phyloP scores from a whole-genome alignment of 2,329 filamentous ascomycete species.

The Aureobasidium musti region DNA sequence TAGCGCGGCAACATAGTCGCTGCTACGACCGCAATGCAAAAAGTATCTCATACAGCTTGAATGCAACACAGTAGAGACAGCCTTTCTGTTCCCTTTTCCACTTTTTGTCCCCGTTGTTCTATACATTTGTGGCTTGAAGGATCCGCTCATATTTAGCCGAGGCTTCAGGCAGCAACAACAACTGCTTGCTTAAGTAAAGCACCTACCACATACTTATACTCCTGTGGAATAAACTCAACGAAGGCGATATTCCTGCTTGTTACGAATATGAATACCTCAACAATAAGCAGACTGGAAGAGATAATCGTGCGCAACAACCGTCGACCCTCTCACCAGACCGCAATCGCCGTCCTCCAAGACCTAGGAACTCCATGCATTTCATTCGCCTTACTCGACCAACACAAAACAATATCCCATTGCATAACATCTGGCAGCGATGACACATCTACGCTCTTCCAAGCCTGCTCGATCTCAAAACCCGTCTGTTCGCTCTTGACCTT shows the following conservation, averaged over 20 bases:
- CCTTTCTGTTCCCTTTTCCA: background rate
- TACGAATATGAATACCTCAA: background rate
- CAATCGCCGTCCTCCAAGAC: background rate
- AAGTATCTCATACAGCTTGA: background rate
- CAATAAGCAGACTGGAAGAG: background rate
- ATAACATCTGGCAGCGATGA: slow-evolving; percentile 30
- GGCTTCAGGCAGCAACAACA: background rate
- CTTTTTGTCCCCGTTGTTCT: background rate
- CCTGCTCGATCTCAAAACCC: slow-evolving; percentile 38
- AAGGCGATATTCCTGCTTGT: background rate
- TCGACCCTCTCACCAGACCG: background rate
- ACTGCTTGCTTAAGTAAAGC: background rate
- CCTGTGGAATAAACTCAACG: background rate
- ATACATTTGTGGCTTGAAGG: background rate
- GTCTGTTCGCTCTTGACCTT: slow-evolving; percentile 34
- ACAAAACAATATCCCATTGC: background rate
- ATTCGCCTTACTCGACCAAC: background rate
- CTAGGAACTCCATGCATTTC: background rate
- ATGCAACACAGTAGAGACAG: background rate
- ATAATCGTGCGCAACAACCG: background rate
- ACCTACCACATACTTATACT: background rate
- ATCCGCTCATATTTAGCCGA: background rate
- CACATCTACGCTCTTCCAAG: slow-evolving; percentile 36
- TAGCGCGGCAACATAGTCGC: background rate
- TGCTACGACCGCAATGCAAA: background rate